Evolutionary conservation across 495 filamentous ascomycete genomes (phyloP), one percentile per base, ranked within the genome.

Genomic region (Tuber indicum): DNA sequence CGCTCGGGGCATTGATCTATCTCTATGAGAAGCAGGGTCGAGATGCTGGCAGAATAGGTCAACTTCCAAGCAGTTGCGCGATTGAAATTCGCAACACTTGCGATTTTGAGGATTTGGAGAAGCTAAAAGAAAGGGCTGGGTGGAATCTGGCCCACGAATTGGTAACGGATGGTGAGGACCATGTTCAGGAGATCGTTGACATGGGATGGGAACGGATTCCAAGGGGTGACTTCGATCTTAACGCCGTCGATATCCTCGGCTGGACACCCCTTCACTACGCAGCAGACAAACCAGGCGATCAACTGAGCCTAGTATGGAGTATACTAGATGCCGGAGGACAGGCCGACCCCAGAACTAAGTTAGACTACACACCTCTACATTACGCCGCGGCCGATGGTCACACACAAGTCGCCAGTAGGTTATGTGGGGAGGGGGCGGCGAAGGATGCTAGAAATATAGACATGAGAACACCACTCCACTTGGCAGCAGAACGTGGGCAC

Each of bases 261-360:
- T 81, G 79, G 76, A 75, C 78, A 10, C 76, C 75, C 23, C 72
- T 80, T 44, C 78, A 80, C 45, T 80, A 80, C 46, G 75, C 76
- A 19, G 78, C 72, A 23, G 12, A 62, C 52, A 21, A 39, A 14
- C 6, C 41, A 32, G 43, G n/a, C 23, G 46, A 46, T n/a, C 21
- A n/a, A 10, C 26, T 16, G 8, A 46, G 19, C 23, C 26, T 19
- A 7, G 58, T 78, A 21, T 10, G 6, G 41, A 36, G 12, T 14
- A 46, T 78, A 36, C 45, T 79, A 14, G 21, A 75, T 46, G 17
- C 44, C 17, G 58, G 73, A 32, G 78, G 73, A 10, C 70, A 80
- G 23, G 62, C 23, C 41, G 58, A 66, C 21, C n/a, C 52, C 4
- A 26, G 19, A 41, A 71, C 77, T 16, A 26, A 73, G 14, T 26